Percentiles rank a stretch among this genome's conserved stretches.
These are phyloP conservation scores for Silybum marianum DNA, from an alignment of 129 eudicot species.

Conservation along the genomic window DNA sequence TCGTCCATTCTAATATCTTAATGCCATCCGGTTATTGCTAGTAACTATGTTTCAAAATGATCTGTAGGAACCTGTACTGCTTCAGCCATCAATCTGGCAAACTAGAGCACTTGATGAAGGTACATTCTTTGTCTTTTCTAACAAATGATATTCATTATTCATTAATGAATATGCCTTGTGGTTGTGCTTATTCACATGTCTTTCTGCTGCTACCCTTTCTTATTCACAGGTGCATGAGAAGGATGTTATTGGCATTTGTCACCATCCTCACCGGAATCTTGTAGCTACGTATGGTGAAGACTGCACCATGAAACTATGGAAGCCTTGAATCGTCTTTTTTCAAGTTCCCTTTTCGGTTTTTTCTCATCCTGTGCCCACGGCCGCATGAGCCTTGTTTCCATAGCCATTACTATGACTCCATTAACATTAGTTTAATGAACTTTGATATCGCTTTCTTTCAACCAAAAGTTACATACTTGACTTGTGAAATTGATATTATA, in stretches of 20 bases:
- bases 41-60: background rate
- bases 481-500: background rate
- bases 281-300: conserved; percentile 92
- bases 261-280: conserved; percentile 94
- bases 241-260: conserved; percentile 89
- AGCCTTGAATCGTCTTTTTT: conserved; percentile 54
- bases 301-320: conserved; percentile 96
- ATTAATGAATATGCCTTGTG: background rate
- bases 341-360: conserved; percentile 8
- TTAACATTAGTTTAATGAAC: background rate
- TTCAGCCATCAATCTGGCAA: conserved; percentile 95
- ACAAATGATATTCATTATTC: conserved; percentile 14
- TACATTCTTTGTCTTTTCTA: conserved; percentile 21
- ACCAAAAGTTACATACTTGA: background rate
- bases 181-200: background rate
- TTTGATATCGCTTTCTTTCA: background rate
- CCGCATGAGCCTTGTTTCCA: background rate
- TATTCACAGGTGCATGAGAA: conserved; percentile 86
- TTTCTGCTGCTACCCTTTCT: background rate
- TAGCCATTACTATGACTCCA: background rate
- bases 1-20: too few relatives aligned
- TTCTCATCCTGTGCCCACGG: background rate
- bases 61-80: conserved; percentile 82
- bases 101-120: conserved; percentile 97
- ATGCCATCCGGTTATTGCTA: background rate